phyloP scores from a whole-genome alignment of 1,284 basidiomycete genomes.

The Trichosporon coremiiforme region DNA sequence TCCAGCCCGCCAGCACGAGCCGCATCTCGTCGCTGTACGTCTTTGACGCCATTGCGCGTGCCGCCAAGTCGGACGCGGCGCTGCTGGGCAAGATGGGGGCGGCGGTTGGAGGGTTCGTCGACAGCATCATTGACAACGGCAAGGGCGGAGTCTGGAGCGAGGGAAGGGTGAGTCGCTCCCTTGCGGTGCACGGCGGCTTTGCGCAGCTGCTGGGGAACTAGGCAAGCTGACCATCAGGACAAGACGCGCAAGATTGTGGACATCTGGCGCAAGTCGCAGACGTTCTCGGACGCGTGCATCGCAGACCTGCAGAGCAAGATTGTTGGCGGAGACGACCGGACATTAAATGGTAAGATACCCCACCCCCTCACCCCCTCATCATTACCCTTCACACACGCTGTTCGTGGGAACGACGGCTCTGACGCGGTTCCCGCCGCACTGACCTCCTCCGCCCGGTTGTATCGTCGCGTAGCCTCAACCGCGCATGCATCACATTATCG shows the following conservation, averaged over 20 bases:
- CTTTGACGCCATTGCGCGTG: conserved; percentile 84
- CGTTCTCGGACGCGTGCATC: conserved; percentile 67
- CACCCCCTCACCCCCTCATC: neutral
- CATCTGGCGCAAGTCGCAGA: conserved; percentile 85
- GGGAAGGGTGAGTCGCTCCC: conserved; percentile 71
- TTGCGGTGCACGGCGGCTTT: no score
- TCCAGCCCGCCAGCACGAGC: conserved; percentile 60
- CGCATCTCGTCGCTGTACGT: conserved; percentile 85
- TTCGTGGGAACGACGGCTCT: neutral
- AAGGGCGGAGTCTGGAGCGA: conserved; percentile 63
- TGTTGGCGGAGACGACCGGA: conserved; percentile 1
- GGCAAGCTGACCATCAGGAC: conserved; percentile 68
- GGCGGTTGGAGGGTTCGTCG: conserved; percentile 76
- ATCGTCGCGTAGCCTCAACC: conserved; percentile 17
- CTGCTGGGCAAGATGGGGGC: conserved; percentile 84
- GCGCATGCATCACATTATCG: conserved; percentile 19
- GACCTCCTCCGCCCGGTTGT: conserved; percentile 17
- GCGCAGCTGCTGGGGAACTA: no score
- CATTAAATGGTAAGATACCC: conserved; percentile 31
- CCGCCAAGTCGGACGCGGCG: conserved; percentile 69
- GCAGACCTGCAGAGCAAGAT: conserved; percentile 32
- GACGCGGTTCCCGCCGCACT: conserved; percentile 18
- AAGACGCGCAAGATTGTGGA: conserved; percentile 92
- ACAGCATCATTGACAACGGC: conserved; percentile 67
- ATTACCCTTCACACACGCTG: neutral